Conservation (phyloP, 2,329 filamentous ascomycete species). For the Bipolaris zeicola region DNA sequence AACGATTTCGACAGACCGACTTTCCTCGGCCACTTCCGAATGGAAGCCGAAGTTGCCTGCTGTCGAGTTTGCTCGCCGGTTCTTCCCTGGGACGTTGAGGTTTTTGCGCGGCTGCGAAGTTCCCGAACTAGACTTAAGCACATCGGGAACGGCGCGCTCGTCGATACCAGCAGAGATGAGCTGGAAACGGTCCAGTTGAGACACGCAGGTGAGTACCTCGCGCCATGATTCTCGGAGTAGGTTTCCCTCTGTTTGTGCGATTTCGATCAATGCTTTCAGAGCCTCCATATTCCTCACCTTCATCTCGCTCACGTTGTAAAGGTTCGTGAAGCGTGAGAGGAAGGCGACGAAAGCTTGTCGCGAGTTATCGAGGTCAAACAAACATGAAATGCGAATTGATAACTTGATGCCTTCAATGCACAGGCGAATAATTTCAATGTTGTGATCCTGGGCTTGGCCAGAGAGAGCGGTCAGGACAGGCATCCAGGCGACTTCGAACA, state of each 20-base stretch:
- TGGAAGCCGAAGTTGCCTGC: constrained; percentile 60
- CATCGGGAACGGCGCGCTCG: constrained; percentile 88
- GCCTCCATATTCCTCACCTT: constrained; percentile 96
- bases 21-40: constrained; percentile 86
- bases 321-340: constrained; percentile 89
- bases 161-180: constrained; percentile 94
- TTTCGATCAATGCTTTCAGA: constrained; percentile 85
- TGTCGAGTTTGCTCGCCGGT: constrained; percentile 54
- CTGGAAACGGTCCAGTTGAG: constrained; percentile 92
- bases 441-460: constrained; percentile 91
- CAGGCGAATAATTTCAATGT: constrained; percentile 86
- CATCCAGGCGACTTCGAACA: constrained; percentile 99
- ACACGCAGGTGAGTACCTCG: constrained; percentile 92
- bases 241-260: constrained; percentile 92
- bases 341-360: constrained; percentile 94
- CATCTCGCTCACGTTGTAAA: constrained; percentile 95
- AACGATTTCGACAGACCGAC: constrained; percentile 89
- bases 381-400: constrained; percentile 88
- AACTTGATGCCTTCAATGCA: constrained; percentile 96
- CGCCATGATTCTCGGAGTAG: constrained; percentile 89
- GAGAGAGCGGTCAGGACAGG: constrained; percentile 95
- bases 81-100: constrained; percentile 64
- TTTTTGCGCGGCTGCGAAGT: constrained; percentile 67
- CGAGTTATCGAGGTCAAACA: constrained; percentile 92
- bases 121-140: constrained; percentile 73